Base-by-base conservation (phyloP, 1,139 yeast species). In the Yamadazyma blattariae region DNA sequence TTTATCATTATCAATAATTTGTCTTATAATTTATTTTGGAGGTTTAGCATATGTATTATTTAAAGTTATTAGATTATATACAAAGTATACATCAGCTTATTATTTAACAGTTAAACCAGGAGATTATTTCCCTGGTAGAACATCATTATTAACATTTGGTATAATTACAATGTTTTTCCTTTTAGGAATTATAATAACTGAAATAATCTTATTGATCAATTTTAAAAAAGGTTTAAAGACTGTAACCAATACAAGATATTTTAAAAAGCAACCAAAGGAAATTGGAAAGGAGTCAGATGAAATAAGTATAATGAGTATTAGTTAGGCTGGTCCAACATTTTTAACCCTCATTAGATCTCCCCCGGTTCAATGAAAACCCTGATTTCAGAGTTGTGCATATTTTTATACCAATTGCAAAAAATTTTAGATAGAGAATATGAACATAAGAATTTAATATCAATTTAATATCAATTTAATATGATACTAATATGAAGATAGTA, bases 1-100 rank as follows among this genome's bases (percentile, higher is more conserved):
- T 33, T 39, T 46, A 17, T 26, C 39, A 29, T 60, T 69, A 19
- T 56, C 72, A 33, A 25, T 48, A 1, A 35, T 46, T 11, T 56
- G 73, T 25, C 46, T 69, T 3, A 35, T 55, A 5, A 40, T 66
- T 16, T 73, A 67, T 40, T 39, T 63, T 8, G 63, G 67, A 14
- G 79, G 74, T 1, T 51, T 70, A 48, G 77, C 74, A 0, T 75
- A 74, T 48, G 73, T 74, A 34, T 43, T 74, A 20, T 75, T 71
- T 59, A 75, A 75, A 49, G 58, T 71, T 39, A 64, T 74, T 24
- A 52, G 80, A 27, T 59, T 74, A 49, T 74, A 61, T 51, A 69
- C 77, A 25, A 67, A 70, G 33, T 60, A 64, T 34, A 61, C 72
- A 30, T 51, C 57, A 1, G 62, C 61, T 7, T 56, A 48, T 38